These are phyloP conservation scores for Mycotypha africana DNA, from an alignment of 371 early-diverging fungal species.

Conservation along the genomic window DNA sequence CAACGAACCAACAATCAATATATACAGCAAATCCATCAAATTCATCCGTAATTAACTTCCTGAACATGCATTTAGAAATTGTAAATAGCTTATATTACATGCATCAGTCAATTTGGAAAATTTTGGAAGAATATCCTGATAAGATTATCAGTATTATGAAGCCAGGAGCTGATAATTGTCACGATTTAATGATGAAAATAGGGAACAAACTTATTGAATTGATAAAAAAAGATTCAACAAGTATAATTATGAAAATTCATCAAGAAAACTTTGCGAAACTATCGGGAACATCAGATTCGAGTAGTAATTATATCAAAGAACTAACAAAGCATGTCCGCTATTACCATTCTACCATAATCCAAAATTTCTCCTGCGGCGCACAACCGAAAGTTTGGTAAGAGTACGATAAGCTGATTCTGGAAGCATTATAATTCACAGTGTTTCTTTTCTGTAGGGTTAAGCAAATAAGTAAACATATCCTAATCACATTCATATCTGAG, in stretches of 20 bases:
- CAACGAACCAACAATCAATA: conserved; percentile 24
- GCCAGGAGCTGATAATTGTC: conserved; percentile 41
- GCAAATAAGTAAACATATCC: conserved; percentile 37
- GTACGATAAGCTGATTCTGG: no score
- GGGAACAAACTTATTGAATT: conserved; percentile 42
- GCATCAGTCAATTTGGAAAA: conserved; percentile 52
- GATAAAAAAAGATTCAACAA: conserved; percentile 48
- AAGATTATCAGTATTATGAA: conserved; percentile 38
- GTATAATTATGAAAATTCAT: conserved; percentile 54
- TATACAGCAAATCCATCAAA: conserved; percentile 32
- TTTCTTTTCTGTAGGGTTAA: conserved; percentile 45
- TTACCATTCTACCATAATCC: conserved; percentile 49
- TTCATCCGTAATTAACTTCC: conserved; percentile 21
- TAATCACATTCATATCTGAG: conserved; percentile 58
- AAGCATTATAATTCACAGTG: no score
- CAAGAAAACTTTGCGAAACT: conserved; percentile 54
- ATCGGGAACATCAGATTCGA: conserved; percentile 10
- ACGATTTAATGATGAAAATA: conserved; percentile 45
- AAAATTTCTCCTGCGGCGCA: conserved; percentile 55
- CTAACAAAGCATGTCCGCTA: conserved; percentile 50
- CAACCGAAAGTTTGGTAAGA: conserved; percentile 55
- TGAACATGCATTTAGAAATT: conserved; percentile 54
- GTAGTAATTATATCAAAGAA: conserved; percentile 50
- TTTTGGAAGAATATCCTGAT: conserved; percentile 51
- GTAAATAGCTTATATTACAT: conserved; percentile 53